These are phyloP conservation scores for Emydomyces testavorans DNA, from an alignment of 2,329 filamentous ascomycete genomes.

Conservation along the genomic window DNA sequence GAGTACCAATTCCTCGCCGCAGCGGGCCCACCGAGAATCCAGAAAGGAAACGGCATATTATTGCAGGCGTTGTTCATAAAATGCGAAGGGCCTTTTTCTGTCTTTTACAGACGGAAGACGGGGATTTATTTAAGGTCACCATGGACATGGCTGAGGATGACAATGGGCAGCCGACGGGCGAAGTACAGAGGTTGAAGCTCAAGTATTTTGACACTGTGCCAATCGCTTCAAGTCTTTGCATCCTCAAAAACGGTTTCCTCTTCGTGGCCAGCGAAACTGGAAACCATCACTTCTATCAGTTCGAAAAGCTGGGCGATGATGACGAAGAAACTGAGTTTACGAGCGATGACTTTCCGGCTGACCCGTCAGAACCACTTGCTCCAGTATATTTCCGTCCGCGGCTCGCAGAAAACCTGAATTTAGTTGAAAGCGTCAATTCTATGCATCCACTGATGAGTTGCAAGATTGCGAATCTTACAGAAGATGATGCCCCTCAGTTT, in stretches of 20 bases:
- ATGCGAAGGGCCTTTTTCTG: slow-evolving; percentile 97
- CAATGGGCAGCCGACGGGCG: slow-evolving; percentile 63
- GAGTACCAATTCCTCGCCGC: slow-evolving; percentile 77
- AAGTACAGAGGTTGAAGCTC: slow-evolving; percentile 74
- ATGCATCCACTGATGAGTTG: slow-evolving; percentile 87
- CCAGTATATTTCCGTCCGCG: slow-evolving; percentile 80
- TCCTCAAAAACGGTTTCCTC: slow-evolving; percentile 89
- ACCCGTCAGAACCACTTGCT: slow-evolving; percentile 58
- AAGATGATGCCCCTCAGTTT: slow-evolving; percentile 92
- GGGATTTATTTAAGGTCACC: slow-evolving; percentile 94
- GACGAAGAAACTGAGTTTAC: slow-evolving; percentile 78
- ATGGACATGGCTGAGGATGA: slow-evolving; percentile 81
- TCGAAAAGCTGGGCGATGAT: slow-evolving; percentile 92
- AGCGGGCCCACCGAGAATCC: slow-evolving; percentile 85
- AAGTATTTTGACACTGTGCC: slow-evolving; percentile 98
- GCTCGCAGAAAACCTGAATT: slow-evolving; percentile 64
- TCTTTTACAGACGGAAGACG: slow-evolving; percentile 87
- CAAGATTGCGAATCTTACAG: slow-evolving; percentile 79
- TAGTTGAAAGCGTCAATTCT: slow-evolving; percentile 74
- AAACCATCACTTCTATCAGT: slow-evolving; percentile 91
- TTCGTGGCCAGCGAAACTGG: slow-evolving; percentile 88
- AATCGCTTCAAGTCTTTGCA: slow-evolving; percentile 73
- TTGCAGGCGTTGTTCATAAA: slow-evolving; percentile 93
- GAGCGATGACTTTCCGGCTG: slow-evolving; percentile 70
- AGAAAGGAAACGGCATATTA: slow-evolving; percentile 73